Evolutionary conservation across 495 filamentous ascomycete species (phyloP).

Genomic region (Beverwykella pulmonaria): DNA sequence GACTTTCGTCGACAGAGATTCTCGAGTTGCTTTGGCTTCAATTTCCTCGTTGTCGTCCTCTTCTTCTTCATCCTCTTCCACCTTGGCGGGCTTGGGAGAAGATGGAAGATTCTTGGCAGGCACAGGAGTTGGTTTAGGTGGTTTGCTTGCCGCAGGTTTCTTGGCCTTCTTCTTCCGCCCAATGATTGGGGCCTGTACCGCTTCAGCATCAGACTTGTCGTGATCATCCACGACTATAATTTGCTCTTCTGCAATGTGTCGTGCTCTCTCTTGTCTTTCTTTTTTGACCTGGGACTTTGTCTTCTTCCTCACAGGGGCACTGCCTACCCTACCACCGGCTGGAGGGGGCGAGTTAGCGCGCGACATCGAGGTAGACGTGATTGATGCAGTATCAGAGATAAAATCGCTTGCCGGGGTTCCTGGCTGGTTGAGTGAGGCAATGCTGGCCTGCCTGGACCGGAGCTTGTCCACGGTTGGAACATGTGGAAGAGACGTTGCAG

Average conservation of each 20-base stretch:
- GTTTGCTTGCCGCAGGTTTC: slow-evolving; percentile 56
- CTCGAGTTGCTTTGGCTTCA: slow-evolving; percentile 4
- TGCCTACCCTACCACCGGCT: slow-evolving; percentile 62
- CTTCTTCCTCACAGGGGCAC: slow-evolving; percentile 73
- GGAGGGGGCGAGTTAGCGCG: slow-evolving; percentile 79
- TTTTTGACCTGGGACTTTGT: slow-evolving; percentile 92
- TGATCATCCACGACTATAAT: slow-evolving; percentile 61
- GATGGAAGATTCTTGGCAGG: slow-evolving; percentile 49
- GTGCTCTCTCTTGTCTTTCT: slow-evolving; percentile 68
- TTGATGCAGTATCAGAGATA: slow-evolving; percentile 74
- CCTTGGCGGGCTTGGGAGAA: slow-evolving; percentile 47
- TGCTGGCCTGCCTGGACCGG: slow-evolving; percentile 61
- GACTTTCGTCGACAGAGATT: slow-evolving; percentile 8
- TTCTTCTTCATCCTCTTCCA: slow-evolving; percentile 44
- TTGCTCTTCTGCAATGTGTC: slow-evolving; percentile 64
- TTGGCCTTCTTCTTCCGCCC: slow-evolving; percentile 91
- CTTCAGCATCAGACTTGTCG: slow-evolving; percentile 58
- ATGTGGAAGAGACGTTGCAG: slow-evolving; percentile 40
- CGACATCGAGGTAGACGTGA: slow-evolving; percentile 79
- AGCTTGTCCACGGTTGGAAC: slow-evolving; percentile 45
- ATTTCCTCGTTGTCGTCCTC: slow-evolving; percentile 44
- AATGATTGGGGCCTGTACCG: slow-evolving; percentile 77
- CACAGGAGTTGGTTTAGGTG: slow-evolving; percentile 46
- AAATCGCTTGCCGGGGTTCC: slow-evolving; percentile 76
- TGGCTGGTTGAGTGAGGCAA: slow-evolving; percentile 66